Evolutionary conservation across 2,329 filamentous ascomycete species (phyloP).

Genomic region (Westerdykella sp.): DNA sequence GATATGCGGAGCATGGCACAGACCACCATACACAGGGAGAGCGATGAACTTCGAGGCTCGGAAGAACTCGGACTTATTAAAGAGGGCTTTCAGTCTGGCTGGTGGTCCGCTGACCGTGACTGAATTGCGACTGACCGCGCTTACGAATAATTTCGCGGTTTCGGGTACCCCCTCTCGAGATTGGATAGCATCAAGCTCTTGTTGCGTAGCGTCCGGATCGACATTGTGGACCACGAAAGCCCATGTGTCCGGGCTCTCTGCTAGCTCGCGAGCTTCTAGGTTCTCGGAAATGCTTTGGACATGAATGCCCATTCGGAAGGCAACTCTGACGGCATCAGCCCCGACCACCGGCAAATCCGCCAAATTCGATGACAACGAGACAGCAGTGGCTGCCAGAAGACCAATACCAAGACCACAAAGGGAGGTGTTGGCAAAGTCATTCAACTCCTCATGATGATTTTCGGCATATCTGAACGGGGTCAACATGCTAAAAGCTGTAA

Average conservation of each 20-base stretch:
- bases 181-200: constrained; percentile 36
- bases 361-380: constrained; percentile 38
- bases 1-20: constrained; percentile 26
- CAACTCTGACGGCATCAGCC: constrained; percentile 38
- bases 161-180: constrained; percentile 12
- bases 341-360: constrained; percentile 39
- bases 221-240: constrained; percentile 40
- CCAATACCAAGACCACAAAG: constrained; percentile 45
- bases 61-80: constrained; percentile 18
- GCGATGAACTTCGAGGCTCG: constrained; percentile 14
- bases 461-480: constrained; percentile 26
- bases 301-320: constrained; percentile 45
- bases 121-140: constrained; percentile 19
- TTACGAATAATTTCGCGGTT: constrained; percentile 21
- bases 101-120: constrained; percentile 30
- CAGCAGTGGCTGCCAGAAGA: constrained; percentile 39
- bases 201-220: constrained; percentile 25
- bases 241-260: constrained; percentile 32
- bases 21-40: constrained; percentile 20
- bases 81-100: constrained; percentile 17
- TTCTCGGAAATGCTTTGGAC: constrained; percentile 42
- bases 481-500: not conserved
- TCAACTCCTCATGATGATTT: constrained; percentile 15
- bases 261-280: constrained; percentile 34
- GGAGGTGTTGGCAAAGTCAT: constrained; percentile 16